Conservation (phyloP, 192 early-diverging fungal species). For the Spizellomyces sp. region DNA sequence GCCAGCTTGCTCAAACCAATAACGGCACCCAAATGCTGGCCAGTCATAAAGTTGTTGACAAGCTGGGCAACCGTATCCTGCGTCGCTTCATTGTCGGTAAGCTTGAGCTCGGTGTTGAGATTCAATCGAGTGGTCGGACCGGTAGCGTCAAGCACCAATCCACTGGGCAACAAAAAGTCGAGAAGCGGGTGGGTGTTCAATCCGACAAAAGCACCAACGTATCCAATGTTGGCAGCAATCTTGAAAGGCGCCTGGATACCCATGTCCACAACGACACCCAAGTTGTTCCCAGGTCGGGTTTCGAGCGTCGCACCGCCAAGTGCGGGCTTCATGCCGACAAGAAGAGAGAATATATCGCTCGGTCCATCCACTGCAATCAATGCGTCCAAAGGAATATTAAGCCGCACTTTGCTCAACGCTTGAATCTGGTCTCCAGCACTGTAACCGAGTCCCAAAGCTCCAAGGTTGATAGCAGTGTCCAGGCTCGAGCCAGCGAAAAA, state of each 20-base stretch:
- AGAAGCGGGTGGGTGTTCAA: constrained; percentile 32
- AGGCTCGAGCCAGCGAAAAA: constrained; percentile 28
- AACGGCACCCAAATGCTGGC: constrained; percentile 19
- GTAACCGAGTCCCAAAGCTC: constrained; percentile 15
- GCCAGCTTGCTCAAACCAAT: constrained; percentile 17
- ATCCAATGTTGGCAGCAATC: constrained; percentile 25
- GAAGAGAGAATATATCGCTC: constrained; percentile 27
- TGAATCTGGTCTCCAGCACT: constrained; percentile 24
- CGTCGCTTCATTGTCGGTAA: constrained; percentile 30
- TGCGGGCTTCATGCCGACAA: constrained; percentile 11
- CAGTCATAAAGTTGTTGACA: constrained; percentile 35
- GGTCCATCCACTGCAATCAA: constrained; percentile 30
- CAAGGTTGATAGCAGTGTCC: constrained; percentile 12
- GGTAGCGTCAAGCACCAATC: constrained; percentile 22
- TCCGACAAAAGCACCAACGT: constrained; percentile 20
- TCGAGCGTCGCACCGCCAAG: constrained; percentile 28
- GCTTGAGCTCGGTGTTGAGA: constrained; percentile 31
- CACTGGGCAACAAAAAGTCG: constrained; percentile 20
- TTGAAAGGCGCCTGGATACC: constrained; percentile 12
- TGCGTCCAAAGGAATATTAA: constrained; percentile 9
- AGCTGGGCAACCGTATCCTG: constrained; percentile 30
- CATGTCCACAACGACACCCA: constrained; percentile 27
- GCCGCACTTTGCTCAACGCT: constrained; percentile 20
- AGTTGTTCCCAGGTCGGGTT: constrained; percentile 31
- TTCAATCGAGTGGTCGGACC: constrained; percentile 14